Evolutionary conservation across 306 rosid genomes (phyloP).

Genomic region (Quercus aquifolioides): DNA sequence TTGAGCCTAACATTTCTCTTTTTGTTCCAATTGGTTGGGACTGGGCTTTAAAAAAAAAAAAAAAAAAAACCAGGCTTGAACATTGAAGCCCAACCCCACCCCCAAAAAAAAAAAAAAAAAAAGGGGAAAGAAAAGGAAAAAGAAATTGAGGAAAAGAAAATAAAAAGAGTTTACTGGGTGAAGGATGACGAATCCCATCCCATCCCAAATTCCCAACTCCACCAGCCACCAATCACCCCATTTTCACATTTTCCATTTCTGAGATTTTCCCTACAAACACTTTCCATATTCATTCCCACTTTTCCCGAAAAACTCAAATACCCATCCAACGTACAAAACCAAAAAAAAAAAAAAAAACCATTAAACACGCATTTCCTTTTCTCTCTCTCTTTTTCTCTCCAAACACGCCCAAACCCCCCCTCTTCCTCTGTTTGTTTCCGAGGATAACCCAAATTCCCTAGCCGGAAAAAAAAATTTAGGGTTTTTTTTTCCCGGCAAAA

Average conservation of each 20-base stretch:
- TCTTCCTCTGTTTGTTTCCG: slow-evolving; percentile 24
- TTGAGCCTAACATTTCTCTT: no score
- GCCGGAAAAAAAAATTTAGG: slow-evolving; percentile 11
- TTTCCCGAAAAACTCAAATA: not conserved
- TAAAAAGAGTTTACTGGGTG: not conserved
- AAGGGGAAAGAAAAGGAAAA: no score
- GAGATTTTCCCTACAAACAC: no score
- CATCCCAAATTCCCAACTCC: not conserved
- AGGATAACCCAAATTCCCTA: not conserved
- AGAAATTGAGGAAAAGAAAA: no score
- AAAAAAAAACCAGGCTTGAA: no score
- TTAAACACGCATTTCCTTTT: no score
- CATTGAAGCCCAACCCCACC: not conserved
- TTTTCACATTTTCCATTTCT: no score
- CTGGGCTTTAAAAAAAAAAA: no score
- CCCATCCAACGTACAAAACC: no score
- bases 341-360: no score
- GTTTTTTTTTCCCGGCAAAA: slow-evolving; percentile 30
- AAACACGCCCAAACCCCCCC: slow-evolving; percentile 12
- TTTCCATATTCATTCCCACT: not conserved
- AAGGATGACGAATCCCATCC: not conserved
- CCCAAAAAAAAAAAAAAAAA: no score
- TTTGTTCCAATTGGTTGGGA: no score
- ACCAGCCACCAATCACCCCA: not conserved
- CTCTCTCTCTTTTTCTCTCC: not conserved